A percentile compares a stretch with the other conserved stretches of the same genome.
phyloP scores from a whole-genome alignment of 2,329 filamentous ascomycete species.

The Huntiella moniliformis region DNA sequence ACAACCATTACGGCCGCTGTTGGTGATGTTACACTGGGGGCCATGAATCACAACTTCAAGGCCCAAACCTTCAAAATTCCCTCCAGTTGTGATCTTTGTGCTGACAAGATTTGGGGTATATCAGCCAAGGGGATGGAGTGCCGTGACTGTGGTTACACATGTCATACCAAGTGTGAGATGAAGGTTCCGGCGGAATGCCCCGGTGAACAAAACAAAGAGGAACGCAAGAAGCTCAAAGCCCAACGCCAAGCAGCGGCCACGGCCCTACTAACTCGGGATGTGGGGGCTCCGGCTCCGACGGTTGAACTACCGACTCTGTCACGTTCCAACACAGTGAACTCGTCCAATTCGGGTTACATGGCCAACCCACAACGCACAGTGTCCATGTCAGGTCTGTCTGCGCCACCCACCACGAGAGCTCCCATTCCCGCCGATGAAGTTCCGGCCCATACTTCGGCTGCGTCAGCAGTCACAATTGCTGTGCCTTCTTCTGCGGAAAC shows the following conservation, averaged over 20 bases:
- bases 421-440: slow-evolving; percentile 34
- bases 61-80: slow-evolving; percentile 98
- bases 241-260: slow-evolving; percentile 68
- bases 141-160: slow-evolving; percentile 90
- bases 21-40: slow-evolving; percentile 79
- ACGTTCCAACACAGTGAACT: slow-evolving; percentile 76
- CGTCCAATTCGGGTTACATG: slow-evolving; percentile 72
- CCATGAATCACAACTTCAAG: slow-evolving; percentile 94
- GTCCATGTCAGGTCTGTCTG: slow-evolving; percentile 31
- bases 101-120: slow-evolving; percentile 90
- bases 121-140: slow-evolving; percentile 95
- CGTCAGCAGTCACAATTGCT: slow-evolving; percentile 7
- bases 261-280: slow-evolving; percentile 30
- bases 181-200: slow-evolving; percentile 94
- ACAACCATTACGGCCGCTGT: slow-evolving; percentile 81
- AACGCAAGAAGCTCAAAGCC: slow-evolving; percentile 81
- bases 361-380: slow-evolving; percentile 60
- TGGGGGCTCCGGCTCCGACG: slow-evolving; percentile 29
- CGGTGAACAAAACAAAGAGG: slow-evolving; percentile 82
- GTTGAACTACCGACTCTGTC: slow-evolving; percentile 50
- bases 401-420: slow-evolving; percentile 15
- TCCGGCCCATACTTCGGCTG: slow-evolving; percentile 11
- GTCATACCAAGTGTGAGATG: slow-evolving; percentile 97
- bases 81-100: slow-evolving; percentile 92
- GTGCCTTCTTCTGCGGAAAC: slow-evolving; percentile 5